A percentile compares a stretch with the other conserved stretches of the same genome.
These are phyloP conservation scores for Colletotrichum coccodes DNA, from an alignment of 2,329 filamentous ascomycete species.

Conservation along the genomic window DNA sequence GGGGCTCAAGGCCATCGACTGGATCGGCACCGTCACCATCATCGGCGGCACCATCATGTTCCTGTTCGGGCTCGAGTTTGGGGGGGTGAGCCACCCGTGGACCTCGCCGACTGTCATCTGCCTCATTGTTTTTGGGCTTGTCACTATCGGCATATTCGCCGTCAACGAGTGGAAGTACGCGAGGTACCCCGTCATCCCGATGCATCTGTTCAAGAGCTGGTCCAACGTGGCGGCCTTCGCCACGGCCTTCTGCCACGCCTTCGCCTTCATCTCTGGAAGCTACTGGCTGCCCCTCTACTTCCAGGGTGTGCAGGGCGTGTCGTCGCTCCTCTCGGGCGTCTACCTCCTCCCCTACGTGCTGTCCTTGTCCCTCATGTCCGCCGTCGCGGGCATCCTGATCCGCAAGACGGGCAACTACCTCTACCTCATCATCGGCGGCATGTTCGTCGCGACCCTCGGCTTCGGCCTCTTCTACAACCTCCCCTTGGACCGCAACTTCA, in stretches of 20 bases:
- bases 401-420: conserved; percentile 67
- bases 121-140: conserved; percentile 68
- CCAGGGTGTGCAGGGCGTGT: conserved; percentile 72
- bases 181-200: conserved; percentile 74
- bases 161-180: conserved; percentile 73
- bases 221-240: conserved; percentile 68
- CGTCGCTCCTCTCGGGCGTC: conserved; percentile 69
- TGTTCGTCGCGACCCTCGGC: conserved; percentile 67
- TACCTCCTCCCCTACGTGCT: conserved; percentile 71
- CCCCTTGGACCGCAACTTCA: conserved; percentile 57
- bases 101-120: conserved; percentile 69
- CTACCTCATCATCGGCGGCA: conserved; percentile 62
- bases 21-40: conserved; percentile 70
- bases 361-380: conserved; percentile 55
- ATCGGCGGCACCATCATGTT: conserved; percentile 75
- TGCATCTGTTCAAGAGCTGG: conserved; percentile 65
- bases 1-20: conserved; percentile 71
- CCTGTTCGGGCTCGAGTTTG: conserved; percentile 75
- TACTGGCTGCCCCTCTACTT: conserved; percentile 82
- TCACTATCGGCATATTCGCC: conserved; percentile 62
- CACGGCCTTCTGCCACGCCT: conserved; percentile 55
- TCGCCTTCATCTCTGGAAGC: conserved; percentile 71
- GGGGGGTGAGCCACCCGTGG: conserved; percentile 72
- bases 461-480: conserved; percentile 67
- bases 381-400: conserved; percentile 53